phyloP scores from a whole-genome alignment of 2,329 filamentous ascomycete genomes.

The Talaromyces albobiverticillius region DNA sequence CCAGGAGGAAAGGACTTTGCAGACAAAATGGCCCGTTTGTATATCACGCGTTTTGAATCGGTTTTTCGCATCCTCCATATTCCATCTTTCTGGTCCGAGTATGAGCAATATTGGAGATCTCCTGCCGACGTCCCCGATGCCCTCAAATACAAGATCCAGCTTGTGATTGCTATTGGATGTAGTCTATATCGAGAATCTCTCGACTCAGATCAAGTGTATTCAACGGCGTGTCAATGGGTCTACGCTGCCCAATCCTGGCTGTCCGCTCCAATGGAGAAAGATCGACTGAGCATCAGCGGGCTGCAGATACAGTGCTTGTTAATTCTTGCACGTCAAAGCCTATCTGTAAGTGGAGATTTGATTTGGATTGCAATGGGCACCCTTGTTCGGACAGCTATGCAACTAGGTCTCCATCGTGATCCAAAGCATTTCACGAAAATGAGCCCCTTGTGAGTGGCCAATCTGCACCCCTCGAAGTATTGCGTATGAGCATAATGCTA shows the following conservation, averaged over 20 bases:
- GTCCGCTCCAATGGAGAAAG: slow-evolving; percentile 5
- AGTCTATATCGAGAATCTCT: neutral
- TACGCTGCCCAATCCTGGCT: slow-evolving; percentile 4
- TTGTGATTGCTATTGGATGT: slow-evolving; percentile 4
- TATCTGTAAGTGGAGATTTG: neutral
- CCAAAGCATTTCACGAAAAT: slow-evolving; percentile 31
- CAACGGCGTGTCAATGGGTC: neutral
- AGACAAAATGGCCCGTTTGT: neutral
- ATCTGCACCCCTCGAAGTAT: neutral
- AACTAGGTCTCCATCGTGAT: slow-evolving; percentile 51
- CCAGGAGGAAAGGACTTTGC: neutral
- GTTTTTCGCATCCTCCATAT: slow-evolving; percentile 4
- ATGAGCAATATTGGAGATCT: slow-evolving; percentile 4
- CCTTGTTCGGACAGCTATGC: slow-evolving; percentile 51
- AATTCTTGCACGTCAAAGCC: neutral
- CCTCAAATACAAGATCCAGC: neutral
- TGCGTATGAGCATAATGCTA: neutral
- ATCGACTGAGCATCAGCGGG: neutral
- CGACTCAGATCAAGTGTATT: neutral
- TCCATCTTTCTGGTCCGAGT: slow-evolving; percentile 2
- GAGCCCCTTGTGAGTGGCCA: slow-evolving; percentile 27
- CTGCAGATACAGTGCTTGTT: slow-evolving; percentile 7
- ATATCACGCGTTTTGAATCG: neutral
- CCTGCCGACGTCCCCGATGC: neutral
- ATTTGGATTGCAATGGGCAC: slow-evolving; percentile 47